phyloP scores from a whole-genome alignment of 2,329 filamentous ascomycete genomes.

The Rhynchosporium agropyri region DNA sequence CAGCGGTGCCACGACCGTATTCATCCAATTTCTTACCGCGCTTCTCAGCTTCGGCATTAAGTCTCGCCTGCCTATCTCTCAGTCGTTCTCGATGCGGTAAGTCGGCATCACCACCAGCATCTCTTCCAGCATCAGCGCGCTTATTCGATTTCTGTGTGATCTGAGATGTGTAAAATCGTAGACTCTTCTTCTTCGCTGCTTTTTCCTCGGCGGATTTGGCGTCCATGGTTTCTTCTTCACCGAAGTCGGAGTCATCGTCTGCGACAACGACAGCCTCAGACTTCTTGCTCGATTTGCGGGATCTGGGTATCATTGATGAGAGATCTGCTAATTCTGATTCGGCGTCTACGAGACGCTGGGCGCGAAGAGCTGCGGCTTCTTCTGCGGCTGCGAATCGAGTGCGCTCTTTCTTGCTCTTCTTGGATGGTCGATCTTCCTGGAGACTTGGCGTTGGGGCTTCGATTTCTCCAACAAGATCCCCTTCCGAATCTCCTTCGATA shows the following conservation, averaged over 20 bases:
- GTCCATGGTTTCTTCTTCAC: conserved; percentile 82
- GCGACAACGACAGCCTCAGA: conserved; percentile 52
- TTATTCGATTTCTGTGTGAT: conserved; percentile 94
- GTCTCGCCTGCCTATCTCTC: conserved; percentile 79
- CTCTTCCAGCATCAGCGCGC: conserved; percentile 71
- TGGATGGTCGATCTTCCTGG: conserved; percentile 16
- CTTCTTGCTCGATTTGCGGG: conserved; percentile 31
- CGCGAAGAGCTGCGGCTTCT: conserved; percentile 42
- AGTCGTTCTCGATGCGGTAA: conserved; percentile 88
- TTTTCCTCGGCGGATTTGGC: conserved; percentile 83
- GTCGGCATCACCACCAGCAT: conserved; percentile 78
- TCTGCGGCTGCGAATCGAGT: conserved; percentile 47
- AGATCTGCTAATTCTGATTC: conserved; percentile 48
- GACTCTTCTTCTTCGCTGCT: conserved; percentile 82
- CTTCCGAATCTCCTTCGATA: conserved; percentile 41
- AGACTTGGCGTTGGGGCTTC: conserved; percentile 35
- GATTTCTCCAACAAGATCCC: conserved; percentile 33
- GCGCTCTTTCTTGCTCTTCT: conserved; percentile 46
- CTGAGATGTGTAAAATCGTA: conserved; percentile 98
- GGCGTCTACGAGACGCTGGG: conserved; percentile 43
- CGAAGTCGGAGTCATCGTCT: conserved; percentile 85
- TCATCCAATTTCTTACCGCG: conserved; percentile 70
- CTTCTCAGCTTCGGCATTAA: conserved; percentile 86
- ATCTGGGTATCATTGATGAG: conserved; percentile 35
- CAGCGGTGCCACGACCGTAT: conserved; percentile 61